Evolutionary conservation across 23 red algal species (phyloP), one percentile per base, ranked within the genome.

Genomic region (Gracilaria gracilis): DNA sequence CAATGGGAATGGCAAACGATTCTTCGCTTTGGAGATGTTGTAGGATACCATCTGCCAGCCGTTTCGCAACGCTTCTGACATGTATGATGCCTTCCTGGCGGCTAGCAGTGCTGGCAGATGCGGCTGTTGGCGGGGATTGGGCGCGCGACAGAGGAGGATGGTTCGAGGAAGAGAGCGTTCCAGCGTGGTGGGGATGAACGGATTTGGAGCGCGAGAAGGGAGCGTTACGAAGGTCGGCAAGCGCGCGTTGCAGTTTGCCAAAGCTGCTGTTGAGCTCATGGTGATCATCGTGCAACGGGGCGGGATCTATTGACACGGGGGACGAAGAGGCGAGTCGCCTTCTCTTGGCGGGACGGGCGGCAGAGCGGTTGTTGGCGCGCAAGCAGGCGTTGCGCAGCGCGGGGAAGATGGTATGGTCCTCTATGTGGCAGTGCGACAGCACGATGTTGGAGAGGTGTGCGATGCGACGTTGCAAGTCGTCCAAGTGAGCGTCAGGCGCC

Each of bases 401-500:
- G 58, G 84, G 84, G 49, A 88, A 75, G 47, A 88, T 76, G 47
- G 66, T 37, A 5, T 32, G 37, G 24, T 88, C 84, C 67, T 75
- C 70, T 42, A 88, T 51, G 32, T 42, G 61, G 35, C 84, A 58
- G 20, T 88, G 70, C 0, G 67, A 39, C 20, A 78, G 32, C 27
- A 75, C 55, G 29, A 88, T 75, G 67, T 58, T 58, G 27, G 84
- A 23, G 16, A 88, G 39, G 33, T 75, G 65, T 23, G 47, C 34
- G 29, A 88, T 24, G 53, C 84, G 84, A 39, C 84, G 84, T 32
- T 78, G 40, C 36, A 88, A 21, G 46, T 88, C 66, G 57, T 88
- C 84, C n/a, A 88, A 46, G 33, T 88, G 84, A 9, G 66, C 84
- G 66, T 88, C 84, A 16, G 84, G 84, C 7, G 84, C 67, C 8